Evolutionary conservation across 192 early-diverging fungal species (phyloP), one percentile per base, ranked within the genome.

Genomic region (Backusella morwellensis): DNA sequence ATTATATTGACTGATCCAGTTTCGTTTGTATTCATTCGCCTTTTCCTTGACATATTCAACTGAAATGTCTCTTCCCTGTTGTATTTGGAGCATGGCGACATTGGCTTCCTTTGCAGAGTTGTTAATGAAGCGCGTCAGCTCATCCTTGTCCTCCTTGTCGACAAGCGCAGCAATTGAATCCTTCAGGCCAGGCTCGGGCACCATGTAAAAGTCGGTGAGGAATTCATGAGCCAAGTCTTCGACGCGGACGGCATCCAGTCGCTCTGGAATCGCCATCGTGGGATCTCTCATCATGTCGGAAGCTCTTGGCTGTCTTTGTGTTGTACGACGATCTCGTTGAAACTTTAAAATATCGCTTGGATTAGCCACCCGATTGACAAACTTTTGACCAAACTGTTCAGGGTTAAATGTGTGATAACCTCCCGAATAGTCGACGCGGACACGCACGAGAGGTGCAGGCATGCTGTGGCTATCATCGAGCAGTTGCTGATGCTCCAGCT

Each of bases 381-480:
- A 97, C 35, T 85, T 74, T 36, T 92, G 89, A 0, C 97, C 96
- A 82, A 98, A 98, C 15, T 92, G 86, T 81, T 93, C 90, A 9
- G 95, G 93, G 80, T 96, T 96, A 81, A 95, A 92, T 59, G 92
- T 91, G 56, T 88, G 86, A 75, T 89, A 98, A 0, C 93, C 95
- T 73, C 92, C 95, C 19, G 86, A 90, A 75, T 98, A 98, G 54
- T 98, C 95, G 35, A 98, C 95, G n/a, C 91, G 84, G 32, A 98
- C 79, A 5, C 97, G 86, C 36, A 98, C 86, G 35, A 98, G 83
- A 0, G 94, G 95, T 69, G 89, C 81, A 0, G 93, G 95, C 75
- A 89, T 89, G 4, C 88, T 71, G 1, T 68, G 52, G 4, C 81
- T 78, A 0, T 70, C 29, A 6, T 17, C 47, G 0, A 76, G 19